phyloP scores from a whole-genome alignment of 208 protist species.

The Herpetomonas samuelpessoai region DNA sequence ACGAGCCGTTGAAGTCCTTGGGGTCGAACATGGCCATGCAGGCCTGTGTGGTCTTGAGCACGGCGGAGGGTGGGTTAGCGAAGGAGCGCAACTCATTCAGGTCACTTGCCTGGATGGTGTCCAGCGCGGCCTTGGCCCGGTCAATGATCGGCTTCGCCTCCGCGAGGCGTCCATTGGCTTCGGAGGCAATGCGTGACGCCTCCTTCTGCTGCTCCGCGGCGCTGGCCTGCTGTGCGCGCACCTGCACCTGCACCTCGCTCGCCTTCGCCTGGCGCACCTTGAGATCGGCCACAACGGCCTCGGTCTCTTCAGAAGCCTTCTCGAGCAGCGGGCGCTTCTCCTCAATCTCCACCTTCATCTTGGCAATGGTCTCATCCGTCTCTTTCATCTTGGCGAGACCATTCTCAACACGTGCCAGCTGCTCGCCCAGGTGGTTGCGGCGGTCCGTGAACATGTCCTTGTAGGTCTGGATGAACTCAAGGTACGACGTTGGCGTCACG shows the following conservation, averaged over 20 bases:
- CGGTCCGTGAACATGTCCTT: slow-evolving; percentile 81
- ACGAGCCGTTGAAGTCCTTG: slow-evolving; percentile 84
- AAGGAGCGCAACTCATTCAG: slow-evolving; percentile 96
- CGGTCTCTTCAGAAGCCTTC: slow-evolving; percentile 86
- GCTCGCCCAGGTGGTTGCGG: slow-evolving; percentile 65
- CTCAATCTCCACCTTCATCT: slow-evolving; percentile 92
- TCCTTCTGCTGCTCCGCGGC: slow-evolving; percentile 84
- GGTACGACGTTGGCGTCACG: slow-evolving; percentile 95
- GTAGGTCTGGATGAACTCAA: slow-evolving; percentile 96
- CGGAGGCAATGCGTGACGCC: slow-evolving; percentile 81
- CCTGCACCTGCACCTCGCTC: slow-evolving; percentile 85
- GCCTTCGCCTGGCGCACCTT: slow-evolving; percentile 85
- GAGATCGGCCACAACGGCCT: slow-evolving; percentile 87
- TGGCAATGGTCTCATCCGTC: slow-evolving; percentile 91
- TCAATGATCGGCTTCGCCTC: slow-evolving; percentile 94
- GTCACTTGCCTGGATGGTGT: slow-evolving; percentile 93
- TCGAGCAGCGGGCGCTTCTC: slow-evolving; percentile 88
- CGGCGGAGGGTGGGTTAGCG: slow-evolving; percentile 91
- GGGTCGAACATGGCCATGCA: slow-evolving; percentile 96
- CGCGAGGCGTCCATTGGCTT: slow-evolving; percentile 90
- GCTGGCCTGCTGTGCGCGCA: slow-evolving; percentile 88
- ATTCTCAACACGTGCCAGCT: slow-evolving; percentile 90
- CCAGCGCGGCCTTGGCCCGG: slow-evolving; percentile 90
- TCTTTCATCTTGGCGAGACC: slow-evolving; percentile 91
- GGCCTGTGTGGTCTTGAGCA: slow-evolving; percentile 95